Base-by-base conservation (phyloP, 306 rosid species). In the Corylus americana region DNA sequence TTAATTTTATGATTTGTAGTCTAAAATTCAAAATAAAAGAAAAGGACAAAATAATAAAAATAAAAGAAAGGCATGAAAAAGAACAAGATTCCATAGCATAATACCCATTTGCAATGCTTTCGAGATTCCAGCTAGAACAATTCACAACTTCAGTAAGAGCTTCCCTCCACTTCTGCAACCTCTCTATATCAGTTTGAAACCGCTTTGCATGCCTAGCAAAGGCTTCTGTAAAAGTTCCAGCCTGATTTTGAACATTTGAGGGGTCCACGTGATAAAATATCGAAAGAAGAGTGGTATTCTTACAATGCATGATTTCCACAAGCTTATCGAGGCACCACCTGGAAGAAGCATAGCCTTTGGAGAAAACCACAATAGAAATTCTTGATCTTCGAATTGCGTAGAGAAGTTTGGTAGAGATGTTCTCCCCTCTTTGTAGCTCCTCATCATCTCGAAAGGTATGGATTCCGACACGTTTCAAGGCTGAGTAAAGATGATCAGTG, bases 71-170 rank as follows among this genome's bases (percentile, higher is more conserved):
- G 39, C 39, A 35, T 35, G 11, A 11, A 13, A 49, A 7, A 59
- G 16, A 0, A 51, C 54, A 22, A 25, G 54, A 50, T 0, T 11
- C 42, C 42, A 39, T 39, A 39, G 27, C 7, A 75, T 6, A 62
- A 25, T 75, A 75, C 79, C 79, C 79, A 8, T 75, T 8, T 1
- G 70, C 55, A 22, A 27, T 10, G 17, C 22, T 22, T 14, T 13
- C 4, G 27, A 62, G 53, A 45, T 48, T 59, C 80, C 74, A 64
- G 14, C 80, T 74, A 50, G 80, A 66, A 22, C 66, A 35, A 49
- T 64, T 77, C 0, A 64, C 80, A 29, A 74, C 80, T 66, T 66
- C 74, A 49, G 73, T 64, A 5, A 77, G 74, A 49, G 73, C 74
- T 55, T 18, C 13, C 25, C 80, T 66, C 80, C 80, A 77, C 2